Conservation (phyloP, 2,329 filamentous ascomycete species). For the Verticillium dahliae region DNA sequence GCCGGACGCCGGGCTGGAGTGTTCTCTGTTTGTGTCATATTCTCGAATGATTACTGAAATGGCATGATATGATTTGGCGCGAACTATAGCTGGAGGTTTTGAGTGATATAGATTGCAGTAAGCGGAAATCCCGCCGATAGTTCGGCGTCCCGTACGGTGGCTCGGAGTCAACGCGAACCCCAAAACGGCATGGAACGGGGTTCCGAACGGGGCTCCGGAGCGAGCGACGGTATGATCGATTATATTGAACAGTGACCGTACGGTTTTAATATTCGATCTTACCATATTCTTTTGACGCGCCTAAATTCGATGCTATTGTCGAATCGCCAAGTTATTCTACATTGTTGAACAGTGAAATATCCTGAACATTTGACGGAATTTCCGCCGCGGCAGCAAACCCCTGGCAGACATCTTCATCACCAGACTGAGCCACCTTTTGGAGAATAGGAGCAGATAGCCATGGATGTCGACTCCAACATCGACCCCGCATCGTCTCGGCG, state of each 20-base stretch:
- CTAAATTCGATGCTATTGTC: background rate
- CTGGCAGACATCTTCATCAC: background rate
- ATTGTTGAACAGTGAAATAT: background rate
- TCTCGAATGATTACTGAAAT: background rate
- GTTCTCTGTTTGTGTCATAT: background rate
- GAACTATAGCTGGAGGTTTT: background rate
- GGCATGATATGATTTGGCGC: background rate
- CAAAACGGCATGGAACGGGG: background rate
- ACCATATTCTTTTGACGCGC: background rate
- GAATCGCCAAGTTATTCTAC: background rate
- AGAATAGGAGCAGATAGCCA: background rate
- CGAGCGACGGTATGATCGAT: background rate
- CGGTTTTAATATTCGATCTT: background rate
- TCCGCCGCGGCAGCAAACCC: background rate
- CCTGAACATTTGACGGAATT: background rate
- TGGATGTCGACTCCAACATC: background rate
- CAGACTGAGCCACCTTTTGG: background rate
- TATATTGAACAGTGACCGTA: background rate
- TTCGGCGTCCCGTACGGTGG: background rate
- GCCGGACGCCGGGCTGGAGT: background rate
- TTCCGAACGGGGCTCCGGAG: background rate
- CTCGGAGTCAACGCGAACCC: background rate
- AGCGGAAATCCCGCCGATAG: background rate
- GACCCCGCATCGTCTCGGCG: background rate
- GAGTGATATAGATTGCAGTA: background rate